A percentile compares a stretch with the other conserved stretches of the same genome.
Conservation (phyloP, 2,329 filamentous ascomycete species). For the Graphiopsis chlorocephala region DNA sequence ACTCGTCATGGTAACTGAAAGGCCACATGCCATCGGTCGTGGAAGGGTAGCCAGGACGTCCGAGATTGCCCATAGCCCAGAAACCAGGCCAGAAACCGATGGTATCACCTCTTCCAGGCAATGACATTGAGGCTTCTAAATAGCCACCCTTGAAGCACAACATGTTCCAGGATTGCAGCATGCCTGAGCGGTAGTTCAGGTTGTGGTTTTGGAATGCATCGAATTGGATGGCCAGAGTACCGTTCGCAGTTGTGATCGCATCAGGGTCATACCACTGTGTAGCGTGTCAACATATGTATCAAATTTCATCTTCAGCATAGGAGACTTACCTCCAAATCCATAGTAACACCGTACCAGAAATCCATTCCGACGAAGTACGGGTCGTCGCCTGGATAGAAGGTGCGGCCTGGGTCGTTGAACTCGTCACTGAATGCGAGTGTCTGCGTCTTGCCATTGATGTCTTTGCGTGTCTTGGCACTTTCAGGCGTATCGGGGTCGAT, state of each 20-base stretch:
- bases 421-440: slow-evolving; percentile 57
- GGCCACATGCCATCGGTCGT: slow-evolving; percentile 56
- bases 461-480: slow-evolving; percentile 44
- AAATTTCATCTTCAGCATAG: background rate
- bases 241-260: slow-evolving; percentile 49
- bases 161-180: slow-evolving; percentile 55
- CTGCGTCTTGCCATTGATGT: slow-evolving; percentile 46
- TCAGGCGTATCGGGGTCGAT: slow-evolving; percentile 54
- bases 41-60: slow-evolving; percentile 50
- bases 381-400: slow-evolving; percentile 58
- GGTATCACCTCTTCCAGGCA: slow-evolving; percentile 50
- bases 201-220: slow-evolving; percentile 48
- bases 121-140: slow-evolving; percentile 52
- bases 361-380: slow-evolving; percentile 54
- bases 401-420: slow-evolving; percentile 52
- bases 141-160: slow-evolving; percentile 56
- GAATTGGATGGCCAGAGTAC: slow-evolving; percentile 46
- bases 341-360: slow-evolving; percentile 55
- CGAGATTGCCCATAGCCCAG: slow-evolving; percentile 56
- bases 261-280: slow-evolving; percentile 49
- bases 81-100: slow-evolving; percentile 54
- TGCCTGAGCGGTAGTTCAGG: slow-evolving; percentile 49
- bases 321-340: slow-evolving; percentile 41
- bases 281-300: background rate
- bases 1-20: slow-evolving; percentile 51